Percentiles rank a stretch among this genome's conserved stretches.
These are phyloP conservation scores for Emergomyces africanus DNA, from an alignment of 2,329 filamentous ascomycete genomes.

Conservation along the genomic window DNA sequence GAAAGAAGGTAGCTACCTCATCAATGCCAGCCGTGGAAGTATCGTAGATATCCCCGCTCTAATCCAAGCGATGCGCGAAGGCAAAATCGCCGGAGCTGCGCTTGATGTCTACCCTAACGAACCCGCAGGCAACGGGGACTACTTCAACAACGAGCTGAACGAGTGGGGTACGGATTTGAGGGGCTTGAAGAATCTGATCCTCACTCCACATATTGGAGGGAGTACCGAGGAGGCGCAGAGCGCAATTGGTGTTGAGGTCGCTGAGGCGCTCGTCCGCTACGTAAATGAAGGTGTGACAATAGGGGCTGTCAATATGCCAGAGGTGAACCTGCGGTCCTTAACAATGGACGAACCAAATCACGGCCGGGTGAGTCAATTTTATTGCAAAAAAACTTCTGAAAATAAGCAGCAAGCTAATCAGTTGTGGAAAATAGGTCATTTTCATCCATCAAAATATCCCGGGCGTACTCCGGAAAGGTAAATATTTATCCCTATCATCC, in stretches of 20 bases:
- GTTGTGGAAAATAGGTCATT: constrained; percentile 50
- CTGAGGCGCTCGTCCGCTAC: constrained; percentile 76
- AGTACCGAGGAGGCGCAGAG: constrained; percentile 96
- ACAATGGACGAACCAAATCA: constrained; percentile 82
- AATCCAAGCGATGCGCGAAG: constrained; percentile 71
- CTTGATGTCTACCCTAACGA: constrained; percentile 93
- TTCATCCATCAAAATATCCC: constrained; percentile 97
- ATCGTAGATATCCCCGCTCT: constrained; percentile 91
- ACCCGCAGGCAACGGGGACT: constrained; percentile 85
- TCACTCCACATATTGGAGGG: constrained; percentile 93
- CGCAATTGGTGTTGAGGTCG: constrained; percentile 89
- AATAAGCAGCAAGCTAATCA: constrained; percentile 5
- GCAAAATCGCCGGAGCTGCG: constrained; percentile 86
- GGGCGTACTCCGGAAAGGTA: constrained; percentile 77
- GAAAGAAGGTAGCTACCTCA: constrained; percentile 85
- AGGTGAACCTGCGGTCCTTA: constrained; percentile 78
- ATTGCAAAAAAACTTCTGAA: background rate
- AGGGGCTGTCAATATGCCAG: constrained; percentile 93
- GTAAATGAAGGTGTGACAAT: constrained; percentile 90
- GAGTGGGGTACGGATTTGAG: constrained; percentile 75
- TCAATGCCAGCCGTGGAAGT: constrained; percentile 89
- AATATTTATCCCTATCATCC: constrained; percentile 5
- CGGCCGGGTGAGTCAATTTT: constrained; percentile 50
- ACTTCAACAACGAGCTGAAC: constrained; percentile 79
- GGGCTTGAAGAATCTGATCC: constrained; percentile 76